phyloP scores from a whole-genome alignment of 768 basidiomycete species.

The Termitomyces sp. region DNA sequence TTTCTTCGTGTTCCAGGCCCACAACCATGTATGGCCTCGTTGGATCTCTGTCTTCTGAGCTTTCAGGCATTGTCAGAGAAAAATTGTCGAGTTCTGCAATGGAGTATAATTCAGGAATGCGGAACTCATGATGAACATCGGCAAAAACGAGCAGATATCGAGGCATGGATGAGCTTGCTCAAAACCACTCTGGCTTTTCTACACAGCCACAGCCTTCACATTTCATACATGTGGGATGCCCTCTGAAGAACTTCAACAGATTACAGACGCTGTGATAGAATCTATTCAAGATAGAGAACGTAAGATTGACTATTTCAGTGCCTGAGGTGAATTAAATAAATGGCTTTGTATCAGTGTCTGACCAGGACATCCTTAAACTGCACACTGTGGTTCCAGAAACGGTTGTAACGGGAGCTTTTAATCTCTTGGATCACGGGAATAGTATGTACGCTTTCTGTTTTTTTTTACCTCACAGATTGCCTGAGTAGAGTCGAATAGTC shows the following conservation, averaged over 20 bases:
- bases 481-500: constrained; percentile 31
- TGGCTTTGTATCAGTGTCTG: constrained; percentile 26
- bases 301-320: constrained; percentile 12
- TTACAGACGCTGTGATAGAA: constrained; percentile 23
- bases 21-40: constrained; percentile 73
- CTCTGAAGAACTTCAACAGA: constrained; percentile 16
- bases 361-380: constrained; percentile 52
- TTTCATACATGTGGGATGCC: constrained; percentile 13
- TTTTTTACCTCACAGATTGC: neutral
- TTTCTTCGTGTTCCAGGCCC: constrained; percentile 59
- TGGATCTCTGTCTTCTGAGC: constrained; percentile 41
- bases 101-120: constrained; percentile 78
- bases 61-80: constrained; percentile 40
- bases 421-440: constrained; percentile 67
- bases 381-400: constrained; percentile 55
- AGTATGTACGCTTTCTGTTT: constrained; percentile 31
- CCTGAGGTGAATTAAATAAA: neutral
- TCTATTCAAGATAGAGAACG: constrained; percentile 26
- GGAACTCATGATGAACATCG: constrained; percentile 75
- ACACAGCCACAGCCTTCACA: constrained; percentile 1
- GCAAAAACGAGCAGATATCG: constrained; percentile 68
- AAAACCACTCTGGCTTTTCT: neutral
- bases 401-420: constrained; percentile 63
- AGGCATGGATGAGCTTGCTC: neutral
- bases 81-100: constrained; percentile 73